A percentile compares a stretch with the other conserved stretches of the same genome.
Evolutionary conservation across 225 moss, liverwort and hornwort species (phyloP).

Genomic region (Polytrichum formosum): DNA sequence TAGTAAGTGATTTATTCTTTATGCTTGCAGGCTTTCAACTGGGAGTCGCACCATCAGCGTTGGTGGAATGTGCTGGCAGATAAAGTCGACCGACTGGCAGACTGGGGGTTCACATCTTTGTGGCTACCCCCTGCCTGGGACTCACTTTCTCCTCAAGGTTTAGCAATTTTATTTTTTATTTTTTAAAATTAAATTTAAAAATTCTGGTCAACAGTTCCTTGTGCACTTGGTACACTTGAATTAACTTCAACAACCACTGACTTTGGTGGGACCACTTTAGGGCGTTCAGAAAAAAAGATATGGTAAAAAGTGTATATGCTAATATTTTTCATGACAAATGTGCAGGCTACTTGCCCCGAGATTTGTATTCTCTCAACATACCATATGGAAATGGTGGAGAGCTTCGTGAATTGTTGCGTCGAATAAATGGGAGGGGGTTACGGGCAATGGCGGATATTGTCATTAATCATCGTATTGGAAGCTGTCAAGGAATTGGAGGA

Average conservation of each 20-base stretch:
- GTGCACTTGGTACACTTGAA: too few species aligned
- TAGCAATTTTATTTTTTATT: neutral
- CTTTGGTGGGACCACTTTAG: too few species aligned
- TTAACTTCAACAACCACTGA: too few species aligned
- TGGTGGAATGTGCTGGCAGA: conserved; percentile 77
- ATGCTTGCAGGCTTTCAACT: conserved; percentile 76
- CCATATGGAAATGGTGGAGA: conserved; percentile 75
- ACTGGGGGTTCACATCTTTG: conserved; percentile 87
- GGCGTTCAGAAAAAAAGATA: too few species aligned
- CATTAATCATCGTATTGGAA: conserved; percentile 94
- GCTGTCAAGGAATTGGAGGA: conserved; percentile 66
- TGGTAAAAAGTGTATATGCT: too few species aligned
- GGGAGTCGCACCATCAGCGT: conserved; percentile 78
- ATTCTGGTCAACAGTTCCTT: too few species aligned
- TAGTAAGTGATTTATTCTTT: neutral
- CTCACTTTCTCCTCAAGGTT: conserved; percentile 88
- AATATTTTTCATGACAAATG: neutral
- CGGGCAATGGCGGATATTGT: conserved; percentile 96
- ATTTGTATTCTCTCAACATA: conserved; percentile 80
- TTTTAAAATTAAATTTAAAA: too few species aligned
- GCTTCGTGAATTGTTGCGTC: conserved; percentile 56
- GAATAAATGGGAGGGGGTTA: conserved; percentile 55
- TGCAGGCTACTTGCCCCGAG: conserved; percentile 88
- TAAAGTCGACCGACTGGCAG: conserved; percentile 66
- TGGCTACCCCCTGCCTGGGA: conserved; percentile 93